Evolutionary conservation across 371 early-diverging fungal genomes (phyloP), one percentile per base, ranked within the genome.

Genomic region (Massospora cicadina): DNA sequence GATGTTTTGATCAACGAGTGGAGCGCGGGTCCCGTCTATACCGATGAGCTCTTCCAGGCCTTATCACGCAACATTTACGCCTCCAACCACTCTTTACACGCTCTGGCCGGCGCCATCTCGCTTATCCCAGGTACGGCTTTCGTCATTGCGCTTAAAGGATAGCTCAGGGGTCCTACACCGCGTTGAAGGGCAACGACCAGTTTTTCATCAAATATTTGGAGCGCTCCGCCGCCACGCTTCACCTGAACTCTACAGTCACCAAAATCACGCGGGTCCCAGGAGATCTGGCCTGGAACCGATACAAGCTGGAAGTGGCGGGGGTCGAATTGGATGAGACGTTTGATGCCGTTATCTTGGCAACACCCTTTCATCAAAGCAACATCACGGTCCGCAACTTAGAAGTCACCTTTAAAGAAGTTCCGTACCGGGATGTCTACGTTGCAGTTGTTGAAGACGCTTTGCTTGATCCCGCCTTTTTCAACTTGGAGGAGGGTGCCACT

Each of bases 91-190:
- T 33, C 24, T 24, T 10, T 63, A 27, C 63, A 63, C 21, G 32
- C 26, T 24, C 28, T 63, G 23, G 63, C 63, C 10, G 63, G 63
- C n/a, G 63, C 63, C 7, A 63, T 54, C 55, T 23, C 63, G 2
- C 21, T 63, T 2, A 30, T 63, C 17, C 55, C 33, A 17, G 62
- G 62, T 62, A 62, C 3, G 12, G 26, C 17, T n/a, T 25, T 17
- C 21, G 27, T 60, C 7, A 27, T 60, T 27, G n/a, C 23, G 32
- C n/a, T 23, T 7, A n/a, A 10, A 5, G 5, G 10, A 70, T 79
- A 66, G 79, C 76, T 10, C 75, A 74, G 58, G 79, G 79, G 32
- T 75, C 75, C 55, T 77, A 77, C 68, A 77, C 79, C 43, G 73
- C 74, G 10, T 76, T 79, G 25, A 75, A 76, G 73, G 79, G 79